Percentiles rank a stretch among this genome's conserved stretches.
These are phyloP conservation scores for Cyberlindnera misumaiensis DNA, from an alignment of 805 yeast genomes.

Conservation along the genomic window DNA sequence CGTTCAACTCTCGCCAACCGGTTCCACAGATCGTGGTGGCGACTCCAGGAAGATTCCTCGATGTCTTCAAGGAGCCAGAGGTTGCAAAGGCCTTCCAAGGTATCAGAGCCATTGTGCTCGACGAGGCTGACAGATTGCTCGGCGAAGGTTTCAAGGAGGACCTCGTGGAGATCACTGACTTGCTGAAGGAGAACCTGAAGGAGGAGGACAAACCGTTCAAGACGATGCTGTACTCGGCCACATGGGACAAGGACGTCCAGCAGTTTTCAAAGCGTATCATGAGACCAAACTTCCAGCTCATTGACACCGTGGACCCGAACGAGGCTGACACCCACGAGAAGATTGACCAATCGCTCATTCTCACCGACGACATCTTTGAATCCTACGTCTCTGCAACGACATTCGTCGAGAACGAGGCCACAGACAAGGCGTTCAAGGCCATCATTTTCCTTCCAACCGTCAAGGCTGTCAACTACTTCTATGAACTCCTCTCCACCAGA, in stretches of 20 bases:
- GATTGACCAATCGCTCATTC: slow-evolving; percentile 60
- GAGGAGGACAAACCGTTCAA: slow-evolving; percentile 38
- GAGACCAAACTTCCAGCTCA: slow-evolving; percentile 48
- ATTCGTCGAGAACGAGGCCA: slow-evolving; percentile 36
- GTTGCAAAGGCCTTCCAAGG: slow-evolving; percentile 40
- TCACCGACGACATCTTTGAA: slow-evolving; percentile 49
- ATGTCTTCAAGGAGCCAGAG: slow-evolving; percentile 43
- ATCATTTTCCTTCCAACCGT: slow-evolving; percentile 81
- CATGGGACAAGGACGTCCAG: slow-evolving; percentile 65
- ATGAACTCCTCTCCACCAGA: slow-evolving; percentile 17
- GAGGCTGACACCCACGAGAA: slow-evolving; percentile 77
- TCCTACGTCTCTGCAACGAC: slow-evolving; percentile 51
- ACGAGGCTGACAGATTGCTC: slow-evolving; percentile 86
- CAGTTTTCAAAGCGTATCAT: slow-evolving; percentile 54
- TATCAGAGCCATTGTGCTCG: slow-evolving; percentile 65
- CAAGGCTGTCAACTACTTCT: slow-evolving; percentile 48
- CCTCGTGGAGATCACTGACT: slow-evolving; percentile 49
- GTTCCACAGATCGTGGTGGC: slow-evolving; percentile 66
- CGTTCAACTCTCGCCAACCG: slow-evolving; percentile 23
- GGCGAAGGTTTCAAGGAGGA: slow-evolving; percentile 75
- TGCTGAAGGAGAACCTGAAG: slow-evolving; percentile 31
- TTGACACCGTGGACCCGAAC: slow-evolving; percentile 69
- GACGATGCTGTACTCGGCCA: slow-evolving; percentile 81
- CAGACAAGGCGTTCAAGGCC: slow-evolving; percentile 54
- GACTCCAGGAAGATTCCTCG: slow-evolving; percentile 83